These are phyloP conservation scores for Diplodia seriata DNA, from an alignment of 2,329 filamentous ascomycete genomes.

Conservation along the genomic window DNA sequence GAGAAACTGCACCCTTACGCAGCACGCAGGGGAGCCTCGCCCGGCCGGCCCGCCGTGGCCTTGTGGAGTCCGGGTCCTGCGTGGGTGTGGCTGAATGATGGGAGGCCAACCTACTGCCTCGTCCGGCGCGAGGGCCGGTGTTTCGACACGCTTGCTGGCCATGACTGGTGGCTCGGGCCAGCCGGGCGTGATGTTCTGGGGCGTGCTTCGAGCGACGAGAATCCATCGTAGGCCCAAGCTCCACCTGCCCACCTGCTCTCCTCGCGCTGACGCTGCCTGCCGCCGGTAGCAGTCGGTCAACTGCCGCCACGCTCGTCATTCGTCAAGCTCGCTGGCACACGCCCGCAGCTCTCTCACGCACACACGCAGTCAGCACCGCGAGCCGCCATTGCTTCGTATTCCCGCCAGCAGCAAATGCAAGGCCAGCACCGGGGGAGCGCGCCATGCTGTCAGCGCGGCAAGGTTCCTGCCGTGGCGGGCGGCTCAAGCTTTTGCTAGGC, in stretches of 20 bases:
- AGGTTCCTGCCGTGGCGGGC: conserved; percentile 9
- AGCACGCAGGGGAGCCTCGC: conserved; percentile 11
- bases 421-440: not conserved
- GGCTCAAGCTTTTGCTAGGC: conserved; percentile 28
- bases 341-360: not conserved
- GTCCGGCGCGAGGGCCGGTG: conserved; percentile 5
- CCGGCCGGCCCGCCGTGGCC: not conserved
- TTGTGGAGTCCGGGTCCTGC: not conserved
- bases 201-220: conserved; percentile 9
- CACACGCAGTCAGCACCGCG: not conserved
- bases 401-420: conserved; percentile 2
- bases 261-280: not conserved
- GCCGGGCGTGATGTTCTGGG: conserved; percentile 25
- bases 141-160: conserved; percentile 12
- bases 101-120: conserved; percentile 3
- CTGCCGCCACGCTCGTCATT: not conserved
- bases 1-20: conserved; percentile 9
- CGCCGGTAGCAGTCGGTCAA: not conserved
- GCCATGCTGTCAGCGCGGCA: not conserved
- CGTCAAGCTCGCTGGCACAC: conserved; percentile 10
- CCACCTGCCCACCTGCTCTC: too few relatives aligned
- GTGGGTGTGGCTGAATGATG: conserved; percentile 5
- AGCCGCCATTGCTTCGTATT: conserved; percentile 23
- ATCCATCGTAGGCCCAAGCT: conserved; percentile 12
- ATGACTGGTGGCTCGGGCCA: conserved; percentile 3